These are phyloP conservation scores for Pleoardoris graminearum DNA, from an alignment of 2,329 filamentous ascomycete species.

Conservation along the genomic window DNA sequence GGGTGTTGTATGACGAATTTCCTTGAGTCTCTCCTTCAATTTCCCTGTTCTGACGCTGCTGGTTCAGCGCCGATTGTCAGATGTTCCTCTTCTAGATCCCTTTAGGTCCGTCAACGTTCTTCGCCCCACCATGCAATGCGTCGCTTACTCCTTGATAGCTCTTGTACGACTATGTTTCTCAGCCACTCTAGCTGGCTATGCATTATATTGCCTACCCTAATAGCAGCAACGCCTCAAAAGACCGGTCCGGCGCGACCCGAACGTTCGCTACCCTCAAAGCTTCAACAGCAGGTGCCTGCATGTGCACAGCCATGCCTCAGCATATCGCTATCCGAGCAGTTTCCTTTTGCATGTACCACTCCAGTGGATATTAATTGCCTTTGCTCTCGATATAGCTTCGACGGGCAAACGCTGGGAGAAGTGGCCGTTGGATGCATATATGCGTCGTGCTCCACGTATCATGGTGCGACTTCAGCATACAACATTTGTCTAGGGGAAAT, in stretches of 20 bases:
- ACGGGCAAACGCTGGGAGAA: constrained; percentile 44
- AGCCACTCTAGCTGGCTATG: constrained; percentile 44
- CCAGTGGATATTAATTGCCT: constrained; percentile 40
- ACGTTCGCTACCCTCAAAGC: constrained; percentile 27
- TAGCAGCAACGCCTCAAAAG: constrained; percentile 36
- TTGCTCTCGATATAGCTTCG: constrained; percentile 44
- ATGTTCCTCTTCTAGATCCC: constrained; percentile 38
- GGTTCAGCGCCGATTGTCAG: constrained; percentile 38
- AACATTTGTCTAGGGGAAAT: constrained; percentile 42
- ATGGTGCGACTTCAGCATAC: constrained; percentile 36
- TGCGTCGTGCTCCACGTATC: constrained; percentile 34
- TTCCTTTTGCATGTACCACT: constrained; percentile 41
- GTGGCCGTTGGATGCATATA: constrained; percentile 45
- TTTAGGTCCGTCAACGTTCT: constrained; percentile 29
- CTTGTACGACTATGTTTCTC: constrained; percentile 47
- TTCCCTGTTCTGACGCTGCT: constrained; percentile 40
- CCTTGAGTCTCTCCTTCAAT: constrained; percentile 42
- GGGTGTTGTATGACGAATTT: constrained; percentile 41
- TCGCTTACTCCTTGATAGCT: constrained; percentile 35
- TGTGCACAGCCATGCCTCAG: constrained; percentile 45
- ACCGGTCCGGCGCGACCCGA: constrained; percentile 27
- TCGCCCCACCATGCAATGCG: constrained; percentile 22
- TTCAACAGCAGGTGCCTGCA: constrained; percentile 38
- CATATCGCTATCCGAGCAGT: constrained; percentile 37
- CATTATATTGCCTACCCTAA: constrained; percentile 41